Percentiles rank a stretch among this genome's conserved stretches.
These are phyloP conservation scores for Rhizoclosmatium globosum DNA, from an alignment of 192 early-diverging fungal genomes.

Conservation along the genomic window DNA sequence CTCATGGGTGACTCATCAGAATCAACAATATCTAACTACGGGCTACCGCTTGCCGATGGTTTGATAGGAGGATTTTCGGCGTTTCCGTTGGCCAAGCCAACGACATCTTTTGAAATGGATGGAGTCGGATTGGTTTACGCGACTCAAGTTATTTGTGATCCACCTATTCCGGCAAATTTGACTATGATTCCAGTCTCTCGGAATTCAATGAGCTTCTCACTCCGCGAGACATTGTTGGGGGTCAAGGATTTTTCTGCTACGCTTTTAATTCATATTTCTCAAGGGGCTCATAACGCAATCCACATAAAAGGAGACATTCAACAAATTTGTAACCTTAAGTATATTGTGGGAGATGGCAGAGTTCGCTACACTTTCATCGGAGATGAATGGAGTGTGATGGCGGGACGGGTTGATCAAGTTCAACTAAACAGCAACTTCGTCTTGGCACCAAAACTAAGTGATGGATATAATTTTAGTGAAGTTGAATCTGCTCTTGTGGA, in stretches of 20 bases:
- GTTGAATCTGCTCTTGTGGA: not conserved
- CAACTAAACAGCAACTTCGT: not conserved
- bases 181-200: too few relatives aligned
- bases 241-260: too few relatives aligned
- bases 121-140: conserved; percentile 17
- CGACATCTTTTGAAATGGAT: not conserved
- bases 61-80: conserved; percentile 31
- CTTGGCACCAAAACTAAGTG: too few relatives aligned
- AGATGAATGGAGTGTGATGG: conserved; percentile 32
- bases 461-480: too few relatives aligned
- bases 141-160: not conserved
- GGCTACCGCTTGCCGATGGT: conserved; percentile 31
- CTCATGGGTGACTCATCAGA: not conserved
- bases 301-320: too few relatives aligned
- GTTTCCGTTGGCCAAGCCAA: conserved; percentile 13
- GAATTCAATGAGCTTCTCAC: too few relatives aligned
- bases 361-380: conserved; percentile 11
- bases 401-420: not conserved
- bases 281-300: too few relatives aligned
- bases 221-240: too few relatives aligned
- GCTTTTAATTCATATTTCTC: too few relatives aligned
- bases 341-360: not conserved
- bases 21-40: conserved; percentile 21
- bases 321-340: not conserved
- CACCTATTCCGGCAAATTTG: not conserved